Percentiles rank a stretch among this genome's conserved stretches.
Conservation (phyloP, 1,284 basidiomycete genomes). For the Calocybe gambosa region DNA sequence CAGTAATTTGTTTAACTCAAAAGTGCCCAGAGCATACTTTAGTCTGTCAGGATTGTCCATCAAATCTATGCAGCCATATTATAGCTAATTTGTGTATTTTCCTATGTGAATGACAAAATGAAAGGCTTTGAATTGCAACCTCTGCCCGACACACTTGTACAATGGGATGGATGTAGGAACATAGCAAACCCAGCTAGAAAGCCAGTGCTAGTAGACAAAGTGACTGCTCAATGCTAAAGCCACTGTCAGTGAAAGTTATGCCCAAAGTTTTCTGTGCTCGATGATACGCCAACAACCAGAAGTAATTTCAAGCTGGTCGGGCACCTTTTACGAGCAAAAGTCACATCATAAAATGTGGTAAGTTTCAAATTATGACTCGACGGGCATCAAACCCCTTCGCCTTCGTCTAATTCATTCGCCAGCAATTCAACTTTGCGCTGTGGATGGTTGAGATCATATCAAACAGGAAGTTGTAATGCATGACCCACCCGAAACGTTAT, state of each 20-base stretch:
- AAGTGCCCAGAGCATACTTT: no score
- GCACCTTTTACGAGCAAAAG: conserved; percentile 77
- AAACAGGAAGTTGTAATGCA: neutral
- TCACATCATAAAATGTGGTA: neutral
- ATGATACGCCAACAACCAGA: conserved; percentile 72
- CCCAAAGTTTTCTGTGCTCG: conserved; percentile 50
- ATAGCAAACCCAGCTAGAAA: neutral
- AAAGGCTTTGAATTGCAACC: no score
- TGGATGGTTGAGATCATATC: conserved; percentile 10
- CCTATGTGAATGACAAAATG: no score
- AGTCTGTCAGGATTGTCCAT: no score
- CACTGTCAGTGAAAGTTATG: neutral
- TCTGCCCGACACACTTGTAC: no score
- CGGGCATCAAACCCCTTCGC: conserved; percentile 41
- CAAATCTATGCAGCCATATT: no score
- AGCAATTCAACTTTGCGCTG: conserved; percentile 65
- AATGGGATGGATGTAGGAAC: neutral
- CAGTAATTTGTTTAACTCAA: no score
- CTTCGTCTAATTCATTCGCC: conserved; percentile 54
- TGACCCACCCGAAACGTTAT: conserved; percentile 56
- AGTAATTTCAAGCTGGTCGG: conserved; percentile 56
- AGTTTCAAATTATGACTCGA: no score
- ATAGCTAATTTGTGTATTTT: no score
- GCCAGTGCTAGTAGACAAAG: neutral
- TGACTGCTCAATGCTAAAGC: neutral